These are phyloP conservation scores for Suillus brevipes DNA, from an alignment of 768 basidiomycete species.

Conservation along the genomic window DNA sequence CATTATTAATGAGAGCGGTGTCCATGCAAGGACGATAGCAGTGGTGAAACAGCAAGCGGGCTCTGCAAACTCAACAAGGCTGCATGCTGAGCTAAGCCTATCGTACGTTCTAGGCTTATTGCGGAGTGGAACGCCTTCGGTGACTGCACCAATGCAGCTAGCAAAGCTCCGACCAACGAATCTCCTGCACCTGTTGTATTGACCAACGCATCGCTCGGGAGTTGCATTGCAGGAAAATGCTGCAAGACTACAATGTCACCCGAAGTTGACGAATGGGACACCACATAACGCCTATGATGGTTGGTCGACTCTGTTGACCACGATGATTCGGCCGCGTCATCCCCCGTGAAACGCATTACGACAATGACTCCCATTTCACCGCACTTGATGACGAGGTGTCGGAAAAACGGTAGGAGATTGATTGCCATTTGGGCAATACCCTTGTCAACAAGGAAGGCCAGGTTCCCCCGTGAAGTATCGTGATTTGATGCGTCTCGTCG, in stretches of 20 bases:
- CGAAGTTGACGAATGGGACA: constrained; percentile 47
- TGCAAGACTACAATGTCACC: constrained; percentile 59
- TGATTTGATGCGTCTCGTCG: constrained; percentile 43
- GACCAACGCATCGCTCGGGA: constrained; percentile 39
- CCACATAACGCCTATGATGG: constrained; percentile 45
- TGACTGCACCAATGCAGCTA: constrained; percentile 59
- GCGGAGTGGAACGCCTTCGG: constrained; percentile 49
- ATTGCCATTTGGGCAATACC: constrained; percentile 82
- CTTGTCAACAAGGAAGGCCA: constrained; percentile 63
- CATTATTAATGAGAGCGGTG: background rate
- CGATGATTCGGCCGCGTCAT: constrained; percentile 39
- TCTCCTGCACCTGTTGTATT: constrained; percentile 95
- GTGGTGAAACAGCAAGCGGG: constrained; percentile 64
- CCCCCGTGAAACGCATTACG: constrained; percentile 53
- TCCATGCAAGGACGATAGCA: constrained; percentile 39
- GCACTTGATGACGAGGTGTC: constrained; percentile 82
- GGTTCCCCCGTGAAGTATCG: constrained; percentile 40
- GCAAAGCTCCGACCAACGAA: constrained; percentile 79
- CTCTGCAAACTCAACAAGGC: constrained; percentile 61
- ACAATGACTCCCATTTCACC: constrained; percentile 68
- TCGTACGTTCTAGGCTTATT: constrained; percentile 39
- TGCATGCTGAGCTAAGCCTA: constrained; percentile 64
- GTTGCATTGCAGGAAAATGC: constrained; percentile 64
- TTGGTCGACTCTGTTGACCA: constrained; percentile 57
- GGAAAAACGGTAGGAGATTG: constrained; percentile 81